These are phyloP conservation scores for Aspergillus oerlinghausenensis DNA, from an alignment of 2,329 filamentous ascomycete genomes.

Conservation along the genomic window DNA sequence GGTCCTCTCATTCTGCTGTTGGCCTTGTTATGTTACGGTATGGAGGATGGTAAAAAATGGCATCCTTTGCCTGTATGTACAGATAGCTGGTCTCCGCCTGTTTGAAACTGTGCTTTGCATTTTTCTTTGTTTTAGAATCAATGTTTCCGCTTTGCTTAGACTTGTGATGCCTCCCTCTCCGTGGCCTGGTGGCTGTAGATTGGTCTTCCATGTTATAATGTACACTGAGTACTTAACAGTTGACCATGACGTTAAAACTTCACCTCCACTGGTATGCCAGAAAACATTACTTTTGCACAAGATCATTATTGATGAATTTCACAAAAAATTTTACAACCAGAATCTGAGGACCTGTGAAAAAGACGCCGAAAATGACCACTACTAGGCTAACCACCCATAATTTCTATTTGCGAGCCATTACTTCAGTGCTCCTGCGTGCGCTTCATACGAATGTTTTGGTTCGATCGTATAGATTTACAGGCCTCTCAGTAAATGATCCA, in stretches of 20 bases:
- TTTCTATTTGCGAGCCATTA: too few relatives aligned
- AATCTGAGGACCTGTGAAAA: too few relatives aligned
- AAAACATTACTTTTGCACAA: not conserved
- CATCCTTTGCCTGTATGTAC: constrained; percentile 34
- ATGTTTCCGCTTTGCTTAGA: constrained; percentile 29
- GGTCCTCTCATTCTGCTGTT: constrained; percentile 16
- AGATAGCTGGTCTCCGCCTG: constrained; percentile 38
- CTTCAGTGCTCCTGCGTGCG: too few relatives aligned
- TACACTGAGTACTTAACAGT: not conserved
- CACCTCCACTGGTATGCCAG: not conserved
- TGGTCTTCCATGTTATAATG: not conserved
- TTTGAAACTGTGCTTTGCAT: constrained; percentile 33
- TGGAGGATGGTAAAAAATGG: constrained; percentile 16
- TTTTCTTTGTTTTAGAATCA: constrained; percentile 29
- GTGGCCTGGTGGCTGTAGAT: not conserved
- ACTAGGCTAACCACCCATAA: too few relatives aligned
- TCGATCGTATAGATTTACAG: too few relatives aligned
- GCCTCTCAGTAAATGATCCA: too few relatives aligned
- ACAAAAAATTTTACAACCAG: not conserved
- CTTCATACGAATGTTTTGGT: too few relatives aligned
- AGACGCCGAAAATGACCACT: too few relatives aligned
- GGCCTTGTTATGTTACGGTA: constrained; percentile 2
- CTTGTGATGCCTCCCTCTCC: not conserved
- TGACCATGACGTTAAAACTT: not conserved
- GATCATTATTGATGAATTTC: not conserved